A percentile compares a stretch with the other conserved stretches of the same genome.
These are phyloP conservation scores for Trichoderma cornu-damae DNA, from an alignment of 2,329 filamentous ascomycete genomes.

Conservation along the genomic window DNA sequence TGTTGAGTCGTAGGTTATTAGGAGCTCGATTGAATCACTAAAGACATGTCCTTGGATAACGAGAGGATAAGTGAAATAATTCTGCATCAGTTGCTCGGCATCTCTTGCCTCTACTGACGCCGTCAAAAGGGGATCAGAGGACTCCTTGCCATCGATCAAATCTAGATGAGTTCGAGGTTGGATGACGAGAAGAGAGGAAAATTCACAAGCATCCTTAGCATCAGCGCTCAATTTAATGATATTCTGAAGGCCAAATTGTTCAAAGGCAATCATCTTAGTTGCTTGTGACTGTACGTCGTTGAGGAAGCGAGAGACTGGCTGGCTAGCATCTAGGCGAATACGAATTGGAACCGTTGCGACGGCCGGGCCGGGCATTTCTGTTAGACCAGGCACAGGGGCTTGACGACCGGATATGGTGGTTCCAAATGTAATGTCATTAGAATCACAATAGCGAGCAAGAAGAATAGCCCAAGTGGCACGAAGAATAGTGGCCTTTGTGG, in stretches of 20 bases:
- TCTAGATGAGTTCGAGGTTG: slow-evolving; percentile 5
- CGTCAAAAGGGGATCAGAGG: neutral
- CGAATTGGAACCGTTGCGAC: slow-evolving; percentile 22
- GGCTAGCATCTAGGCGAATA: slow-evolving; percentile 12
- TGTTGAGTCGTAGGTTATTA: slow-evolving; percentile 7
- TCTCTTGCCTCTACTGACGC: neutral
- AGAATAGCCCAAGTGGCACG: slow-evolving; percentile 24
- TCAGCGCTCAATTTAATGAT: slow-evolving; percentile 6
- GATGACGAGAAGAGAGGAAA: slow-evolving; percentile 11
- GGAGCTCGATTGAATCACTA: neutral
- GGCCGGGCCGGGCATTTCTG: slow-evolving; percentile 19
- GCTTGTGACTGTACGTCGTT: slow-evolving; percentile 20
- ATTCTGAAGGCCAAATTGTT: slow-evolving; percentile 23
- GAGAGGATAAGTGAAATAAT: slow-evolving; percentile 15
- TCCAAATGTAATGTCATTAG: slow-evolving; percentile 23
- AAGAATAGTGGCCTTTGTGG: slow-evolving; percentile 20
- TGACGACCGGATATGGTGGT: slow-evolving; percentile 23
- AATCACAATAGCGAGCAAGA: slow-evolving; percentile 21
- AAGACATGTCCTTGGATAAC: slow-evolving; percentile 14
- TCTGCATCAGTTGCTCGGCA: slow-evolving; percentile 9
- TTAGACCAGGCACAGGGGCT: slow-evolving; percentile 17
- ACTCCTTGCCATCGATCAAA: neutral
- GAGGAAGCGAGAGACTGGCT: slow-evolving; percentile 14
- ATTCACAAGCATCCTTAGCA: slow-evolving; percentile 6
- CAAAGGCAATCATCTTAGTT: slow-evolving; percentile 23